Percentiles rank a stretch among this genome's conserved stretches.
phyloP scores from a whole-genome alignment of 2,329 filamentous ascomycete genomes.

The Aaosphaeria arxii region DNA sequence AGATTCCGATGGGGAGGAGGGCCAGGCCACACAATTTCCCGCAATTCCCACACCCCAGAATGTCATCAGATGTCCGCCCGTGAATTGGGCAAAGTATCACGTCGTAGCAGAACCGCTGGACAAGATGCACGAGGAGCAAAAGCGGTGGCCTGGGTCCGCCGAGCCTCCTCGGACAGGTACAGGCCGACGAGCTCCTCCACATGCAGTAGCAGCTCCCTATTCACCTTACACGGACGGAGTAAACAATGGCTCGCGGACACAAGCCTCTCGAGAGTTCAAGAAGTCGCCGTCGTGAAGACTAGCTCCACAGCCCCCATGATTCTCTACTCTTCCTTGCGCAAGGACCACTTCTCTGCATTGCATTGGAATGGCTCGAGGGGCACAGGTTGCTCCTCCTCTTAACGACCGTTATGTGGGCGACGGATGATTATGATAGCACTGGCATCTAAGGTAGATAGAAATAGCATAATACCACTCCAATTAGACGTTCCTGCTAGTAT shows the following conservation, averaged over 20 bases:
- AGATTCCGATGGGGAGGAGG: neutral
- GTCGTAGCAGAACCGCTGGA: conserved; percentile 83
- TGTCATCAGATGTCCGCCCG: conserved; percentile 78
- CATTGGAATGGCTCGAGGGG: neutral
- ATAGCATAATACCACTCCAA: too few species aligned
- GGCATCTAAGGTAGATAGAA: too few species aligned
- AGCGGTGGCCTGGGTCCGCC: conserved; percentile 42
- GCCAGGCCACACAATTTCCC: conserved; percentile 49
- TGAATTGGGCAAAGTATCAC: conserved; percentile 95
- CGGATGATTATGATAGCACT: too few species aligned
- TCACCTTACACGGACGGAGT: conserved; percentile 56
- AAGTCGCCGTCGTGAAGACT: conserved; percentile 24
- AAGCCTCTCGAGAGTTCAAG: conserved; percentile 26
- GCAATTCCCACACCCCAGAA: conserved; percentile 74
- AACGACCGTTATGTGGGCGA: neutral
- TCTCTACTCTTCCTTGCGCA: too few species aligned
- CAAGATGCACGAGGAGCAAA: conserved; percentile 78
- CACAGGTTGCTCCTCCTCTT: neutral
- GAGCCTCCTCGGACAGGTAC: conserved; percentile 35
- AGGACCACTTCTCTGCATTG: too few species aligned
- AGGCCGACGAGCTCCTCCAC: conserved; percentile 45
- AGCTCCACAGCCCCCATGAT: too few species aligned
- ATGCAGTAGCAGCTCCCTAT: conserved; percentile 58
- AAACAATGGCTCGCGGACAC: conserved; percentile 16
- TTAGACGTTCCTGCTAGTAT: too few species aligned